These are phyloP conservation scores for Sextonia rubra DNA, from an alignment of 164 flowering plant species.

Conservation along the genomic window DNA sequence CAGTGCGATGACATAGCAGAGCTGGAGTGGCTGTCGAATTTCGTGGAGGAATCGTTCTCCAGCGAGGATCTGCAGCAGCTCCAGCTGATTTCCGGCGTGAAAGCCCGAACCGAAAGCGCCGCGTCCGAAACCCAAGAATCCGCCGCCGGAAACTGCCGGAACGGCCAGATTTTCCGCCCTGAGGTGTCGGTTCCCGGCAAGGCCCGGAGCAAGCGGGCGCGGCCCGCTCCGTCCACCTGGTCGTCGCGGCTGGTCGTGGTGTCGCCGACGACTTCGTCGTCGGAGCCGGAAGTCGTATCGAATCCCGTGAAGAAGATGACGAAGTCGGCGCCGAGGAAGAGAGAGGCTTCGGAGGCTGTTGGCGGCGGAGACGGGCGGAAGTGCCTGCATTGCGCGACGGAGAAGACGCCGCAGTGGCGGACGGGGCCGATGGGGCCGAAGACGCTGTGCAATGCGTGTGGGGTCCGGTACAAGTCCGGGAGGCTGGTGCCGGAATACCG, in stretches of 20 bases:
- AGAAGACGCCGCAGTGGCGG: constrained; percentile 96
- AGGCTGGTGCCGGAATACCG: constrained; percentile 91
- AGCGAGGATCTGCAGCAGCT: constrained; percentile 55
- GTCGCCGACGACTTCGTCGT: constrained; percentile 30
- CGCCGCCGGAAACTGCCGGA: constrained; percentile 12
- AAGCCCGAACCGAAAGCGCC: constrained; percentile 23
- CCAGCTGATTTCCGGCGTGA: constrained; percentile 43
- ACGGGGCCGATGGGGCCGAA: constrained; percentile 97
- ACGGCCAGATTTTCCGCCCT: constrained; percentile 34
- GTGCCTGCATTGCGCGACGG: constrained; percentile 82
- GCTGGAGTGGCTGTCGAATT: constrained; percentile 93
- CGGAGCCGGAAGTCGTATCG: constrained; percentile 10
- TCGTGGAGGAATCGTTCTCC: constrained; percentile 89
- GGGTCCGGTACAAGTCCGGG: constrained; percentile 94
- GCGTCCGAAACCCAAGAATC: constrained; percentile 12
- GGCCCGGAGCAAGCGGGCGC: constrained; percentile 86
- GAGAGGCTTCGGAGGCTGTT: constrained; percentile 7
- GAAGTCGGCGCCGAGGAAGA: constrained; percentile 27
- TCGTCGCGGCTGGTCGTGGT: constrained; percentile 73
- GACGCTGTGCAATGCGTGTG: constrained; percentile 90
- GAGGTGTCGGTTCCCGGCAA: constrained; percentile 70
- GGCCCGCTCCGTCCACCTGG: constrained; percentile 57
- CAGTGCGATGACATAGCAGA: constrained; percentile 88
- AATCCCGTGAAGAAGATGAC: constrained; percentile 12
- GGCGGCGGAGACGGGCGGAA: constrained; percentile 34